Evolutionary conservation across 805 yeast species (phyloP), one percentile per base, ranked within the genome.

Genomic region (Blastobotrys parvus): DNA sequence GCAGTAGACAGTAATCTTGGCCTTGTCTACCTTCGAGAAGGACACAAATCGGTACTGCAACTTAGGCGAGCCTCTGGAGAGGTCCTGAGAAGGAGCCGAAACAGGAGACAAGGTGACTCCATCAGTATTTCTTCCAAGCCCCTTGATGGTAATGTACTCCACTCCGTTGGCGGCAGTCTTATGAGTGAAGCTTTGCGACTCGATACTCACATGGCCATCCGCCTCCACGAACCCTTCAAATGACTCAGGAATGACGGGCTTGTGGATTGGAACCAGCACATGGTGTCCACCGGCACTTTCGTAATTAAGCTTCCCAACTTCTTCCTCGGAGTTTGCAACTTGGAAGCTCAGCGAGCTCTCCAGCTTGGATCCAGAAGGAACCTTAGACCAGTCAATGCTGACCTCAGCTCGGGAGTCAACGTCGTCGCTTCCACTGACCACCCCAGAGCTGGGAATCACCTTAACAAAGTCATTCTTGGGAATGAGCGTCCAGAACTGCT

Each of bases 1-100:
- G 2, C 47, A 39, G 21, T 51, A 49, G 3, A 53, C 44, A 10
- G 41, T 42, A 19, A 51, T 39, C 21, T 45, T 44, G 7, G 59
- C 48, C 27, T 23, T 31, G 21, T 54, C 50, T n/a, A 29, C 41
- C 11, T 32, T 33, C 11, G 42, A 15, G 42, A 47, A 43, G 2
- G 35, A 13, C 7, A 22, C n/a, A 22, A 47, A 37, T 33, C 33
- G 16, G 43, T 42, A 47, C 35, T 39, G 46, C 22, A 47, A 38
- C 6, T 13, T 7, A 17, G 49, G 51, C 17, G 47, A 34, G 5
- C 23, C 16, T 2, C 38, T 25, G 8, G 32, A 5, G 11, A 35
- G 18, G 8, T 29, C 19, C 41, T 45, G 46, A 16, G 42, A 25
- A n/a, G 39, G 37, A 16, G 33, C 22, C 2, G 23, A 16, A 2